Percentiles rank a stretch among this genome's conserved stretches.
Conservation (phyloP, 805 yeast genomes). For the Metschnikowia picachoensis region DNA sequence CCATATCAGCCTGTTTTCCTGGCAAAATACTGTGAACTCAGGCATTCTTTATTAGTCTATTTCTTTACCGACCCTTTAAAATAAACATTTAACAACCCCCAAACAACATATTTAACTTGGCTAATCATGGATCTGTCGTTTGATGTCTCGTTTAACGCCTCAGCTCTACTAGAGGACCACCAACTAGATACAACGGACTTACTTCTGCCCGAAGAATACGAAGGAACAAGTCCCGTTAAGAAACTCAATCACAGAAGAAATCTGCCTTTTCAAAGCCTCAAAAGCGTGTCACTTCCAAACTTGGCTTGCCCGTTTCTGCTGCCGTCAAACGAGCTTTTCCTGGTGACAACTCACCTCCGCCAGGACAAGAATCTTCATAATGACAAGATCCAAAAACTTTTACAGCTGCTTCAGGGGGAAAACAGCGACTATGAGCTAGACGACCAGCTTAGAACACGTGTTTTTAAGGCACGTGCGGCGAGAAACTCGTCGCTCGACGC, state of each 20-base stretch:
- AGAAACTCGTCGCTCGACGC: conserved; percentile 13
- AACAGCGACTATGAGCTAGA: conserved; percentile 22
- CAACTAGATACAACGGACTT: conserved; percentile 13
- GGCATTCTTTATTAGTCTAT: too few relatives aligned
- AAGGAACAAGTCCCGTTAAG: conserved; percentile 13
- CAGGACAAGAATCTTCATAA: conserved; percentile 25
- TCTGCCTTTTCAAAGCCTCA: conserved; percentile 9
- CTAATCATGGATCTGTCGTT: conserved; percentile 14
- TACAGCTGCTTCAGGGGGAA: conserved; percentile 29
- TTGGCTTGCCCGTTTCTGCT: conserved; percentile 12
- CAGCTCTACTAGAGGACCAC: conserved; percentile 18
- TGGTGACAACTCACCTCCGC: conserved; percentile 26
- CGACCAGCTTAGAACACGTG: conserved; percentile 19
- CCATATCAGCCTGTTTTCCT: too few relatives aligned
- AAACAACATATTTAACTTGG: not conserved
- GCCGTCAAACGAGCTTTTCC: conserved; percentile 30
- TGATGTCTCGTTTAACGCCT: conserved; percentile 17
- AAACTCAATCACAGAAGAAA: not conserved
- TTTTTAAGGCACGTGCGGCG: conserved; percentile 21
- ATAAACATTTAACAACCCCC: not conserved
- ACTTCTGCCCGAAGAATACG: conserved; percentile 7
- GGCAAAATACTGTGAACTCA: too few relatives aligned
- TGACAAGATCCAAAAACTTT: conserved; percentile 36
- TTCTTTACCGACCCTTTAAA: not conserved
- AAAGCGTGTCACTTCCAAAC: conserved; percentile 12